Base-by-base conservation (phyloP, 2,329 filamentous ascomycete species). In the Pseudofabraea citricarpa region DNA sequence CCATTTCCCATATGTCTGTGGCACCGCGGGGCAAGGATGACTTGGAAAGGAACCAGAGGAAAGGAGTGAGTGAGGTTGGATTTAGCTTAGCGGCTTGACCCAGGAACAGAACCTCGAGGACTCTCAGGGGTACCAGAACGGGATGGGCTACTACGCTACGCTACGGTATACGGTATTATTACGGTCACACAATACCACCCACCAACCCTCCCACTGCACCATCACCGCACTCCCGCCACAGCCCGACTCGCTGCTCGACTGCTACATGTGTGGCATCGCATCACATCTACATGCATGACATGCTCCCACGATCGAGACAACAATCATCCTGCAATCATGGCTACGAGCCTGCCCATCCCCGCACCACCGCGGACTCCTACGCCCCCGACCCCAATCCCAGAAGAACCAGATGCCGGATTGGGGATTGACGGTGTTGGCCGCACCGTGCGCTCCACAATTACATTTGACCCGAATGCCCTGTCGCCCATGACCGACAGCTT, bases 331-430 rank as follows among this genome's bases (percentile, higher is more conserved):
- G 36, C 38, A 27, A 46, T 44, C 12, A 85, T 84, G 81, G 77
- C 77, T 50, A 73, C 77, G 46, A 69, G 69, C 52, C 69, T 79
- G 51, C 74, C 78, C 40, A 71, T 80, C 49, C 77, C 77, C 45
- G 62, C 73, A 32, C 79, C 78, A 48, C 80, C 81, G 44, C 72
- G 77, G 53, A 83, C 81, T 23, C 80, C 80, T 10, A 82, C 81
- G 54, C 81, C 81, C 52, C 80, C 80, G 50, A 71, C 75, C 56
- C 59, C 65, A 48, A 59, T 62, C 39, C 56, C 57, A n/a, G 69
- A 72, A 43, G 73, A 78, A 51, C 68, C 6, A 5, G 26, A 18
- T 61, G 49, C 55, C 44, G 56, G 54, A 21, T 45, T 58, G 26
- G 52, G 56, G 38, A 49, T 54, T 27, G 49, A 36, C 36, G 43